A percentile compares a stretch with the other conserved stretches of the same genome.
Evolutionary conservation across 768 basidiomycete species (phyloP).

Genomic region (Leucocoprinus birnbaumii): DNA sequence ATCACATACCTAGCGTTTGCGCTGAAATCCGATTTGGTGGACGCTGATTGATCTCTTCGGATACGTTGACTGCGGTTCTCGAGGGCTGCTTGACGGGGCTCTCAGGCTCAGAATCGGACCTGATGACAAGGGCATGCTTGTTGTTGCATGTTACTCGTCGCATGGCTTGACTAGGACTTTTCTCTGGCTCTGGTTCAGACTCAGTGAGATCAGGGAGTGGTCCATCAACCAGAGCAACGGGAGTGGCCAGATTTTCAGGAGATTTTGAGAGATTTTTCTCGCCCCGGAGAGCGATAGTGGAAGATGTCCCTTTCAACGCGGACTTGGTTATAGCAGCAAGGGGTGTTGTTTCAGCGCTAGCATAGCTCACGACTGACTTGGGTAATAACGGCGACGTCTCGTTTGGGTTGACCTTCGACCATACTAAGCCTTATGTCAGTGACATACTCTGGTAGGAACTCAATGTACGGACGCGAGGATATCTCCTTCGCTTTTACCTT

Average conservation of each 20-base stretch:
- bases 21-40: not conserved
- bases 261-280: not conserved
- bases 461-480: not conserved
- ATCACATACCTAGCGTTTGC: not conserved
- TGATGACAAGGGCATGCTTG: not conserved
- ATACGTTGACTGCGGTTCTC: not conserved
- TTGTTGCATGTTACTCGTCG: not conserved
- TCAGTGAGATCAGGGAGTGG: not conserved
- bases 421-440: not conserved
- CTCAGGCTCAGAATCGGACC: not conserved
- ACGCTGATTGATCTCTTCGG: not conserved
- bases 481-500: slow-evolving; percentile 6
- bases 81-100: not conserved
- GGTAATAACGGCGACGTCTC: slow-evolving; percentile 8
- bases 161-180: not conserved
- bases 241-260: not conserved
- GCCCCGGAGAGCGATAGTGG: not conserved
- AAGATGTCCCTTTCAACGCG: too few species aligned
- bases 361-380: not conserved
- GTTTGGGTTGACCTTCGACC: slow-evolving; percentile 4
- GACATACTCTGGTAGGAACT: too few species aligned
- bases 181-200: not conserved
- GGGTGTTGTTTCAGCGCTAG: not conserved
- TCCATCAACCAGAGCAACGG: not conserved
- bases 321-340: not conserved